Conservation (phyloP, 2,329 filamentous ascomycete genomes). For the Blastomyces gilchristii region DNA sequence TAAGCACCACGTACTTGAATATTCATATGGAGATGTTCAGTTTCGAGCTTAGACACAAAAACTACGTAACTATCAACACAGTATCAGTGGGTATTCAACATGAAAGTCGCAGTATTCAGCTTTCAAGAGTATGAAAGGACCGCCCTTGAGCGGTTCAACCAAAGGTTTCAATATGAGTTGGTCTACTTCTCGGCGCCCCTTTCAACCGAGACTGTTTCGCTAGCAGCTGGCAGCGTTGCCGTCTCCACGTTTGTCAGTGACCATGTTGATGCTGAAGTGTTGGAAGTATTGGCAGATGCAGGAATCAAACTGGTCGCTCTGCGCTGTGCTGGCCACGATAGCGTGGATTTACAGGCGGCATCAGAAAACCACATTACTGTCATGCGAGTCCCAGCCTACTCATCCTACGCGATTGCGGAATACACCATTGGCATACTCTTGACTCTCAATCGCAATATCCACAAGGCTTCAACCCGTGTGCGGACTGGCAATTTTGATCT, state of each 20-base stretch:
- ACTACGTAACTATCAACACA: not conserved
- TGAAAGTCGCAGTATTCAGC: conserved; percentile 56
- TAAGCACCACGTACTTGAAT: too few relatives aligned
- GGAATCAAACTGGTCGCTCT: conserved; percentile 52
- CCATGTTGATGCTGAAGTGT: conserved; percentile 41
- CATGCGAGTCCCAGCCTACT: conserved; percentile 58
- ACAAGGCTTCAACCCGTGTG: conserved; percentile 58
- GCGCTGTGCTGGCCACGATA: conserved; percentile 59
- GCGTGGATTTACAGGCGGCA: conserved; percentile 51
- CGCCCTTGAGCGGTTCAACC: conserved; percentile 41
- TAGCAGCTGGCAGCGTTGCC: conserved; percentile 45
- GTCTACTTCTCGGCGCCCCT: conserved; percentile 51
- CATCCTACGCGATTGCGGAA: conserved; percentile 59
- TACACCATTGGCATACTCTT: conserved; percentile 58
- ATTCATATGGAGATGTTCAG: not conserved
- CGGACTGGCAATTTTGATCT: conserved; percentile 59
- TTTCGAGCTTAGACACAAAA: not conserved
- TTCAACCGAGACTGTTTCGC: conserved; percentile 44
- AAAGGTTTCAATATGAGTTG: conserved; percentile 37
- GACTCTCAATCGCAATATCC: conserved; percentile 57
- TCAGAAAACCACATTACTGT: conserved; percentile 48
- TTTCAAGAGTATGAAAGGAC: conserved; percentile 53
- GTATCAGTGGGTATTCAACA: conserved; percentile 16
- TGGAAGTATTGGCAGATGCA: conserved; percentile 39
- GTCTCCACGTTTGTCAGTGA: conserved; percentile 64